phyloP scores from a whole-genome alignment of 2,329 filamentous ascomycete genomes.

The Colletotrichum liaoningense region DNA sequence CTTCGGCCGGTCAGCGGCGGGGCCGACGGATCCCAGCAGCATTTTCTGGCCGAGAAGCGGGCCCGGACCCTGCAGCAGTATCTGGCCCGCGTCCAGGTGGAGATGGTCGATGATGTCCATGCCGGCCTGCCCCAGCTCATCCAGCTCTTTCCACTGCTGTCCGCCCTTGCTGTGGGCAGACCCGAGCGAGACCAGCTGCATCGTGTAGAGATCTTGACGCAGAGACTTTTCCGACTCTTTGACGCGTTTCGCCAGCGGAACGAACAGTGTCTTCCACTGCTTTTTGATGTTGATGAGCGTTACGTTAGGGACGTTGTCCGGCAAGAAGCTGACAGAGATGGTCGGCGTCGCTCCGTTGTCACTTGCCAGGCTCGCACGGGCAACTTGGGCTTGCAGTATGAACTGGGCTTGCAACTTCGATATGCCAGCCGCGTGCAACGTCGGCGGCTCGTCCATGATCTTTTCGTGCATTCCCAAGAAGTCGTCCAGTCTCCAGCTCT shows the following conservation, averaged over 20 bases:
- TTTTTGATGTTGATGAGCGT: background rate
- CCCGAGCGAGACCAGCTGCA: background rate
- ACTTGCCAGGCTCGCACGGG: background rate
- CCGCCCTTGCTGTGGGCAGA: background rate
- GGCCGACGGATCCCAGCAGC: background rate
- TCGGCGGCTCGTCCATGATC: background rate
- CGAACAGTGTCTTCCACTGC: background rate
- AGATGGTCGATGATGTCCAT: slow-evolving; percentile 10
- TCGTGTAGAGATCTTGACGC: background rate
- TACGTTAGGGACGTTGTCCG: background rate
- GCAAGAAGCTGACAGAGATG: background rate
- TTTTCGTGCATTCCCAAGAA: background rate
- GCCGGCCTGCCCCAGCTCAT: background rate
- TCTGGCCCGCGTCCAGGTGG: background rate
- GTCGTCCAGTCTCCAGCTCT: background rate
- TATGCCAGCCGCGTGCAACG: background rate
- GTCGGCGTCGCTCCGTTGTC: slow-evolving; percentile 1
- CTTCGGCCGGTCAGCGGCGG: background rate
- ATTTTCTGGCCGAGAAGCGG: background rate
- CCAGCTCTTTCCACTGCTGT: background rate
- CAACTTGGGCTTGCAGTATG: background rate
- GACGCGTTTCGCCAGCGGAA: background rate
- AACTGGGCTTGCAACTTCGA: background rate
- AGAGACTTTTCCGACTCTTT: background rate
- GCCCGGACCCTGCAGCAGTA: background rate